Evolutionary conservation across 306 rosid genomes (phyloP), one percentile per base, ranked within the genome.

Genomic region (Castanospermum australe): DNA sequence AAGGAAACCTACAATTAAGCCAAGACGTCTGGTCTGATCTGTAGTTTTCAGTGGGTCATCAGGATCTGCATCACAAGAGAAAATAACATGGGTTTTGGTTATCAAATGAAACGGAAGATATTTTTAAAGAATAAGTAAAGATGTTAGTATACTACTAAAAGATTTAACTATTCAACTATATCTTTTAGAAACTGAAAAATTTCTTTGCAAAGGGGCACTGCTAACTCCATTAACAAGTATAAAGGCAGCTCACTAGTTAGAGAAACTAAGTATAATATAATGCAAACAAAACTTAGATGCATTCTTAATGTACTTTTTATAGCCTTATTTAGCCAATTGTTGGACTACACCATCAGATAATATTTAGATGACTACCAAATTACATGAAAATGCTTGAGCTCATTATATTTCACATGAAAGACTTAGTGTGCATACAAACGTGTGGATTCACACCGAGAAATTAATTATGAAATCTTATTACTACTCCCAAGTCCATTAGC

Each of bases 1-100:
- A 75, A 57, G 65, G 70, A 82, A 77, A 70, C 91, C 41, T 90
- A 90, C 95, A 73, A 90, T 91, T 36, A 91, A 83, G 71, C 95
- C 95, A 36, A 91, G 93, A 48, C 75, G 83, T 79, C 97, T 89
- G 69, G 93, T 90, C 79, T 89, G 97, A 60, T 90, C 93, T 0
- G 97, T 92, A 64, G 96, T 92, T 90, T 92, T 86, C 82, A 92
- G 71, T 12, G 95, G 95, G 75, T 91, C 95, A 50, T 91, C 93
- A 36, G 88, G 15, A 88, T 91, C 95, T 91, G 89, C 81, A 80
- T 45, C 28, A 42, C 3, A 17, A 14, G 32, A 54, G 66, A 47
- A 59, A 32, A 71, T 33, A 51, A 13, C 63, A 41, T 41, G 68
- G 12, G 24, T 12, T 57, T 41, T 73, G 17, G 64, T 55, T 22